phyloP scores from a whole-genome alignment of 768 basidiomycete genomes.

The Omphalotus guepiniiformis region DNA sequence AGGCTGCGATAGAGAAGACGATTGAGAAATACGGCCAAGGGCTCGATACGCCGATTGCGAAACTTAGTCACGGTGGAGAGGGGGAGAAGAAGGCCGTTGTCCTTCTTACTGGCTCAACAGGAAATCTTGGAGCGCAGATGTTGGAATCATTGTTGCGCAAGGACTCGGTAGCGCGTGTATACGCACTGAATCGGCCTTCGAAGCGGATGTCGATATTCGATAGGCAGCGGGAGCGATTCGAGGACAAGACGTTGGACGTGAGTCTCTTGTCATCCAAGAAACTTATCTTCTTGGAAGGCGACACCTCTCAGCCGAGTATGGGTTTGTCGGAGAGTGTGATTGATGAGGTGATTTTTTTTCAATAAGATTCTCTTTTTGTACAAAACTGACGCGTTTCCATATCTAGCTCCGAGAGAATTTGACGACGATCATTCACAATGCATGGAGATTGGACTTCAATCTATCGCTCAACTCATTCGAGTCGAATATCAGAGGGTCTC shows the following conservation, averaged over 20 bases:
- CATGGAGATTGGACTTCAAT: constrained; percentile 35
- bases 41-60: not conserved
- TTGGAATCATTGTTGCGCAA: constrained; percentile 24
- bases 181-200: constrained; percentile 11
- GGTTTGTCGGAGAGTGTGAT: constrained; percentile 17
- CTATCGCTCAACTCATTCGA: constrained; percentile 48
- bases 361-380: constrained; percentile 10
- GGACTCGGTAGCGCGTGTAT: constrained; percentile 12
- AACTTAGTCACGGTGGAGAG: not conserved
- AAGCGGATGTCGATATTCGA: constrained; percentile 6
- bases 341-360: too few species aligned
- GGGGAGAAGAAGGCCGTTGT: constrained; percentile 20
- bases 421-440: constrained; percentile 36
- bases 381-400: constrained; percentile 9
- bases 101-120: constrained; percentile 37
- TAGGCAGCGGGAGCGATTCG: constrained; percentile 21
- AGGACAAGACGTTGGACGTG: constrained; percentile 25
- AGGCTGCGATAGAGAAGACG: constrained; percentile 28
- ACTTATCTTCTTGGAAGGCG: constrained; percentile 30
- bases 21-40: constrained; percentile 32
- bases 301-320: constrained; percentile 21
- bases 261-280: constrained; percentile 25
- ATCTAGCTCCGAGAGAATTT: constrained; percentile 23
- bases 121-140: constrained; percentile 34
- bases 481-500: constrained; percentile 39